Base-by-base conservation (phyloP, 2,329 filamentous ascomycete species). In the Pyrenophora tritici-repentis region DNA sequence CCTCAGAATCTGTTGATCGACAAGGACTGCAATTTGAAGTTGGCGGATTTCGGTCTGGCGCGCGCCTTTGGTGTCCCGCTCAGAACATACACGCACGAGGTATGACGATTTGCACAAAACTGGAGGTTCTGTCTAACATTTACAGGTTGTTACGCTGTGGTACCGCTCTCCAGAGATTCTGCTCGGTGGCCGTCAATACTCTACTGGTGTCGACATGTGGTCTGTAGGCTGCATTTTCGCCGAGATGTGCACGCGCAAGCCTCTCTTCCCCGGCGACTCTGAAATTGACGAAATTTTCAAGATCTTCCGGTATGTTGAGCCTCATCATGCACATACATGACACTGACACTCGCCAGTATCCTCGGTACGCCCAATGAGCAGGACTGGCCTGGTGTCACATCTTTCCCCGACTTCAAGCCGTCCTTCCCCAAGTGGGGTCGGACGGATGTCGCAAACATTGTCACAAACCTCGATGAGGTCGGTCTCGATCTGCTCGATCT, bases 231-330 rank as follows among this genome's bases (percentile, higher is more conserved):
- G 91, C 74, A 96, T 96, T 75, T 96, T 96, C 73, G 91, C 92
- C 8, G 91, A 96, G 76, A 96, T 96, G 92, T 95, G 90, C 76
- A 96, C 91, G 1, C 85, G 90, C 67, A 96, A 95, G 77, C 91
- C 91, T 4, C 81, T 96, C 36, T 96, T 96, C 79, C 91, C 91
- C 10, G 91, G 91, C 51, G 91, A 96, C 72, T 94, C 90, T 4
- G 90, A 95, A 72, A 95, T 95, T 75, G 90, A 95, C 68, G 90
- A 95, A 75, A 95, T 95, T 70, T 95, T 95, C 82, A 94, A 93
- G 78, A 95, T 88, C 72, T 96, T 96, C 86, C 85, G 87, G 90
- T 91, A 79, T 66, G 81, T 20, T 29, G 12, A 58, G 7, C 6
- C 18, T 10, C 7, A 14, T 26, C 4, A 29, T 24, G 36, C 14